A percentile compares a stretch with the other conserved stretches of the same genome.
Conservation (phyloP, 192 early-diverging fungal species). For the Neocallimastix lanati region DNA sequence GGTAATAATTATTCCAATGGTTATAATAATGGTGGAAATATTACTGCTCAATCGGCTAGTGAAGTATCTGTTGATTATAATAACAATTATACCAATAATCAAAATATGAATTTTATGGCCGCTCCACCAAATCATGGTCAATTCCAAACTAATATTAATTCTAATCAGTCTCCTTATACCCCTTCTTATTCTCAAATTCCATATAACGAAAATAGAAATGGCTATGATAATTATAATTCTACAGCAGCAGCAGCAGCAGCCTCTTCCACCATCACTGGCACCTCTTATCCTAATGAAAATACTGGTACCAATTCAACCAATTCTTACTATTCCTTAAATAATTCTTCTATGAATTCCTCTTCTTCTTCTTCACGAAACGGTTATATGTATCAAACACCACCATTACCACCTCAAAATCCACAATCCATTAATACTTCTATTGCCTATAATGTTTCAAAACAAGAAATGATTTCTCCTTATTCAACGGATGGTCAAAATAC, state of each 20-base stretch:
- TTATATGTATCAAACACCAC: not conserved
- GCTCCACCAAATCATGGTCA: not conserved
- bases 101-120: not conserved
- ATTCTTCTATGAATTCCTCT: not conserved
- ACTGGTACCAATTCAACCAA: not conserved
- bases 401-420: not conserved
- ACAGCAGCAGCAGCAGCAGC: too few relatives aligned
- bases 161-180: not conserved
- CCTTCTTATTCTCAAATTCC: not conserved
- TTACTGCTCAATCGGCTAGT: not conserved
- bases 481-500: not conserved
- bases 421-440: not conserved
- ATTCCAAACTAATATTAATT: too few relatives aligned
- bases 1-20: too few relatives aligned
- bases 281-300: too few relatives aligned
- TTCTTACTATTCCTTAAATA: not conserved
- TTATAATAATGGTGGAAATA: too few relatives aligned
- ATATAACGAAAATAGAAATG: not conserved
- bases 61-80: not conserved
- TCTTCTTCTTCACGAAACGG: not conserved
- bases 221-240: not conserved
- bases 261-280: too few relatives aligned
- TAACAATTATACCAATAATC: not conserved
- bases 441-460: not conserved
- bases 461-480: not conserved